Base-by-base conservation (phyloP, 768 basidiomycete species). In the Mycena haematopus region DNA sequence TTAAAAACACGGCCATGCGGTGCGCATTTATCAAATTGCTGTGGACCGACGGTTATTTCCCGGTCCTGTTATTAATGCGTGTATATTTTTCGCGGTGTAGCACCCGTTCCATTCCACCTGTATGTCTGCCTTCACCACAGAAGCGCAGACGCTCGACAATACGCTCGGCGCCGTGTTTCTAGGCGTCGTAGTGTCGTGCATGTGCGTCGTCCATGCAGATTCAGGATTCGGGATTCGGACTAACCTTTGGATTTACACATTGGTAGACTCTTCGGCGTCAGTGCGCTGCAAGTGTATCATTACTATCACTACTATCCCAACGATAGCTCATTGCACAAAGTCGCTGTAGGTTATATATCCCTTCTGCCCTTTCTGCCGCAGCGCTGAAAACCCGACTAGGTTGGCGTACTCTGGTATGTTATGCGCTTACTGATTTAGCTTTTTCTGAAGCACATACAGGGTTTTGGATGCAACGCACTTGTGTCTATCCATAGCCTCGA, bases 401-500 rank as follows among this genome's bases (percentile, higher is more conserved):
- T 58, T 33, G 62, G 24, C 22, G 0, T 58, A 25, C 62, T 63
- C 0, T 63, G 62, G 60, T 60, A 22, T 3, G 52, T 27, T 2
- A 19, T 24, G 2, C 21, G 4, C 11, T 10, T 42, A 15, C 40
- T 33, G 27, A n/a, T 15, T 14, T 31, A 6, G 1, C 55, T 56
- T 38, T 8, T n/a, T 19, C 7, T 49, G 19, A 31, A 11, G 2
- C 15, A 13, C 24, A 21, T 22, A 3, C 46, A 61, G 60, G 56
- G 13, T 52, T 2, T 27, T 60, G 9, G 64, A 65, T 50, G 50
- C 56, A 8, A 50, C 56, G 25, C 60, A 61, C 77, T 71, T 78
- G 10, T 64, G 69, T 9, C 63, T 80, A 25, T 72, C 73, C 2
- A 67, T 79, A 21, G 75, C 77, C 52, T 73, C 76, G 8, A 70